Percentiles rank a stretch among this genome's conserved stretches.
Evolutionary conservation across 169 alveolate genomes (phyloP).

Genomic region (Amoebophrya sp.): DNA sequence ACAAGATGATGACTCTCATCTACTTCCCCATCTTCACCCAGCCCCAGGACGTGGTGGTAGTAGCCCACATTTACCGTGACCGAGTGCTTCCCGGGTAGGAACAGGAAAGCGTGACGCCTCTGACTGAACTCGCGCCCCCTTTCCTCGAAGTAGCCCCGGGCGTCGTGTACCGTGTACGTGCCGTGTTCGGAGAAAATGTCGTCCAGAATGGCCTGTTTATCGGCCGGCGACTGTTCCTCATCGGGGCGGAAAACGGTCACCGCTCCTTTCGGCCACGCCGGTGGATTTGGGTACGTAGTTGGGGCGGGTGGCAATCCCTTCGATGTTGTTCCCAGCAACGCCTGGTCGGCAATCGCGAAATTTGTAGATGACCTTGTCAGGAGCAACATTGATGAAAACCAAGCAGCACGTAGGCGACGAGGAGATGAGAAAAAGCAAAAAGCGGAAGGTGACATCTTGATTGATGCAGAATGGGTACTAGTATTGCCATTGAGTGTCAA

Average conservation of each 20-base stretch:
- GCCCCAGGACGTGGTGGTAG: background rate
- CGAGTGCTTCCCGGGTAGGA: background rate
- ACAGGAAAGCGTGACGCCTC: background rate
- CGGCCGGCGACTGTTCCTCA: background rate
- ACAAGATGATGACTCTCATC: no score
- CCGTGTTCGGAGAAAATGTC: background rate
- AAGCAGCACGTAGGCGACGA: no score
- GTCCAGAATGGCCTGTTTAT: background rate
- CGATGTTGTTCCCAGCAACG: no score
- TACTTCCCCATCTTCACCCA: background rate
- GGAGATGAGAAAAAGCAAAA: no score
- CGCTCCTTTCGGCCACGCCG: background rate
- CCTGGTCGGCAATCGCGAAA: no score
- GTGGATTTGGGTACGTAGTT: background rate
- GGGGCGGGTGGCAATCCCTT: no score
- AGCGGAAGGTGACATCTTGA: no score
- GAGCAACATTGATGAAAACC: no score
- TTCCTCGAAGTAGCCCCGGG: background rate
- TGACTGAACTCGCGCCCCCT: background rate
- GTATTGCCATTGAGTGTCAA: no score
- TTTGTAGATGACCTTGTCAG: no score
- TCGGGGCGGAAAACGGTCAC: background rate
- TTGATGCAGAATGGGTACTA: no score
- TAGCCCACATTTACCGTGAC: background rate
- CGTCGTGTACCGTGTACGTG: background rate